Percentiles rank a stretch among this genome's conserved stretches.
These are phyloP conservation scores for Alloteropsis angusta DNA, from an alignment of 202 grass and related monocot genomes.

Conservation along the genomic window DNA sequence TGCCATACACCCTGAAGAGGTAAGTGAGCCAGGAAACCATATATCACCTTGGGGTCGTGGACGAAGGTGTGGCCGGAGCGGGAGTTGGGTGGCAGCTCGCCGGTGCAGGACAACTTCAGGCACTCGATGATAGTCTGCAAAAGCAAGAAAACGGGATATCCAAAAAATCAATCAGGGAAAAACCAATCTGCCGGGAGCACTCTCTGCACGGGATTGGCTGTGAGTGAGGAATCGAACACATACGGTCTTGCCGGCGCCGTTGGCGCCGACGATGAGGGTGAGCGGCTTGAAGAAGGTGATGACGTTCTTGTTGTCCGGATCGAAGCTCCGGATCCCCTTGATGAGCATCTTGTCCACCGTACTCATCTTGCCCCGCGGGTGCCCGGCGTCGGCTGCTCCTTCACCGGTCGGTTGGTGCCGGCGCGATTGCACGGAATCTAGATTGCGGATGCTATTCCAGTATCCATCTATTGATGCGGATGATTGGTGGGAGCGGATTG, in stretches of 20 bases:
- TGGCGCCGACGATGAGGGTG: conserved; percentile 94
- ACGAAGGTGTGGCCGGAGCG: conserved; percentile 93
- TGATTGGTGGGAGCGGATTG: not conserved
- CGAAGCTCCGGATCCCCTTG: conserved; percentile 96
- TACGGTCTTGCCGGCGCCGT: conserved; percentile 92
- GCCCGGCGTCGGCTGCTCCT: not conserved
- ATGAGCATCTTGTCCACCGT: conserved; percentile 99
- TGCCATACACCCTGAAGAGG: not conserved
- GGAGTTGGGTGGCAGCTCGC: conserved; percentile 89
- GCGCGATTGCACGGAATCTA: not conserved
- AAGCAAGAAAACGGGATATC: not conserved
- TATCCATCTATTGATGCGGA: not conserved
- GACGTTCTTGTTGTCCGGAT: conserved; percentile 98
- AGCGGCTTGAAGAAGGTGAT: conserved; percentile 98
- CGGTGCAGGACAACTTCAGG: conserved; percentile 93
- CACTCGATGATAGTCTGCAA: conserved; percentile 93
- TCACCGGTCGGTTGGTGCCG: not conserved
- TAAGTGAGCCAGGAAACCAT: not conserved
- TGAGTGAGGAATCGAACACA: conserved; percentile 8
- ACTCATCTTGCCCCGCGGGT: conserved; percentile 56
- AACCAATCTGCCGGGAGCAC: not conserved
- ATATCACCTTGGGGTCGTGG: conserved; percentile 76
- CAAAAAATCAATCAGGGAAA: not conserved
- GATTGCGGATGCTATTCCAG: not conserved
- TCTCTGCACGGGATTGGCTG: not conserved